Conservation (phyloP, 1,284 basidiomycete genomes). For the Fomes fomentarius region DNA sequence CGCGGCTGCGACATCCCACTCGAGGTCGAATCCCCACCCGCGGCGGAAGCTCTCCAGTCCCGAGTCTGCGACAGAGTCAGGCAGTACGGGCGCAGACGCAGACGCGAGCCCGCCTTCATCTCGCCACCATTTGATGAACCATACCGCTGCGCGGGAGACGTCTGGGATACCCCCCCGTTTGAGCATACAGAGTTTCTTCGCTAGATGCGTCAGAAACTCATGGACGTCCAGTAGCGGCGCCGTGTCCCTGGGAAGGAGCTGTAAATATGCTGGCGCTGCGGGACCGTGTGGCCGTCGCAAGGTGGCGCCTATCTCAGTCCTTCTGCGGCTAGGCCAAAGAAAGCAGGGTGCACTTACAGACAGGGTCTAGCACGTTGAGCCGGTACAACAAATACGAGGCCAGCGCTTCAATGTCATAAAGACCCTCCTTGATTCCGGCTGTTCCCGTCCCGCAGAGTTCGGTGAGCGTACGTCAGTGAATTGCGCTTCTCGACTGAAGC, state of each 20-base stretch:
- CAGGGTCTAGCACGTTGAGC: constrained; percentile 77
- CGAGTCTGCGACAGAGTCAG: constrained; percentile 7
- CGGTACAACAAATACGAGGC: constrained; percentile 90
- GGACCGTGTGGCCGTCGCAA: background rate
- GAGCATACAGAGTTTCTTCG: constrained; percentile 78
- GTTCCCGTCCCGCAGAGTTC: constrained; percentile 17
- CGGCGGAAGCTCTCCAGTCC: constrained; percentile 31
- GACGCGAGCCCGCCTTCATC: constrained; percentile 59
- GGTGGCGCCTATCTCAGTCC: constrained; percentile 11
- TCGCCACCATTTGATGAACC: constrained; percentile 87
- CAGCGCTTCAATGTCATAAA: constrained; percentile 86
- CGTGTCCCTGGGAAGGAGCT: constrained; percentile 56
- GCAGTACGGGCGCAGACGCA: constrained; percentile 38
- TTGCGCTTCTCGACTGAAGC: background rate
- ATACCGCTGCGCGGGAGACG: constrained; percentile 69
- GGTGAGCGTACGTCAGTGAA: constrained; percentile 14
- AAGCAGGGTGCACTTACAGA: constrained; percentile 49
- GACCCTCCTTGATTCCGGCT: constrained; percentile 94
- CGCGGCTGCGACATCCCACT: constrained; percentile 52
- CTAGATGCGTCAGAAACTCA: constrained; percentile 73
- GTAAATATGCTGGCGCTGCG: constrained; percentile 70
- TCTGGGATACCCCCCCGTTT: constrained; percentile 77
- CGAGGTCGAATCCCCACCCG: constrained; percentile 85
- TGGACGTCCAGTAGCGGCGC: constrained; percentile 61
- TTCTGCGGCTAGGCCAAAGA: constrained; percentile 7